Evolutionary conservation across 2,329 filamentous ascomycete species (phyloP).

Genomic region (Aspergillus sclerotialis): DNA sequence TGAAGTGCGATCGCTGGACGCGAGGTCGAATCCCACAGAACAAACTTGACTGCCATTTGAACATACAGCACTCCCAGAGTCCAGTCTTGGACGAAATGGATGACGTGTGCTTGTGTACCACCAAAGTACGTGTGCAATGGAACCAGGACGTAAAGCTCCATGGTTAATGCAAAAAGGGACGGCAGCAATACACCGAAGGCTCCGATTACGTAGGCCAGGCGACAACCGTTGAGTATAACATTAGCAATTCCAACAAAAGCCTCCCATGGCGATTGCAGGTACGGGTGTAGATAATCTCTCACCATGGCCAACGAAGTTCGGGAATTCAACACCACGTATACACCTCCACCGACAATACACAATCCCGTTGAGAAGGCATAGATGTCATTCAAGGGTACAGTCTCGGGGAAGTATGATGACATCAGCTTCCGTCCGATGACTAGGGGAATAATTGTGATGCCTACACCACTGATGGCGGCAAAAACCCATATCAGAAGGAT

Average conservation of each 20-base stretch:
- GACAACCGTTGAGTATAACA: conserved; percentile 30
- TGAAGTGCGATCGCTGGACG: conserved; percentile 68
- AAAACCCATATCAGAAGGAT: conserved; percentile 90
- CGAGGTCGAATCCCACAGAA: conserved; percentile 61
- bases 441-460: conserved; percentile 78
- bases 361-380: conserved; percentile 92
- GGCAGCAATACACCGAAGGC: conserved; percentile 75
- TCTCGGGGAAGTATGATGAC: conserved; percentile 60
- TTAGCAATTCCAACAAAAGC: conserved; percentile 15
- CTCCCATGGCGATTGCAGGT: conserved; percentile 24
- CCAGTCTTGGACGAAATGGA: conserved; percentile 90
- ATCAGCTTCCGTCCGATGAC: conserved; percentile 77
- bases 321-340: conserved; percentile 55
- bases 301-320: conserved; percentile 15
- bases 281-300: conserved; percentile 17
- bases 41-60: conserved; percentile 66
- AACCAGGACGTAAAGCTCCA: conserved; percentile 83
- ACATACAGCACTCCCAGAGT: conserved; percentile 86
- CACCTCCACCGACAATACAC: conserved; percentile 65
- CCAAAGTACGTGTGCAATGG: conserved; percentile 73
- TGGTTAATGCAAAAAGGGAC: conserved; percentile 66
- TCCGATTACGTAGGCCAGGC: conserved; percentile 66
- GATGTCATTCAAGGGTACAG: conserved; percentile 81
- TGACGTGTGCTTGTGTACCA: conserved; percentile 31
- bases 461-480: conserved; percentile 77